Conservation (phyloP, 169 alveolate species). For the Plasmodium gaboni region DNA sequence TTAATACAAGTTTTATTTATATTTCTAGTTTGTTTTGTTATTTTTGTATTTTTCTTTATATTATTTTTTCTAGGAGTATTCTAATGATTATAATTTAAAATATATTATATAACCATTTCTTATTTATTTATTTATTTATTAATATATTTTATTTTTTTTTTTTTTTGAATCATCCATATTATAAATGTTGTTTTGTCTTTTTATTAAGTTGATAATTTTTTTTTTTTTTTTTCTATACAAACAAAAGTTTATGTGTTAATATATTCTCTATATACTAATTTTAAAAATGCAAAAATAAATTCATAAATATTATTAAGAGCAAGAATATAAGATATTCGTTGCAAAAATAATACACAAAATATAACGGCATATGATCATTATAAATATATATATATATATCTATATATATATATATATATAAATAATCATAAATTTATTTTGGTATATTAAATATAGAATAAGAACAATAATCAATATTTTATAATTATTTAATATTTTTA, state of each 20-base stretch:
- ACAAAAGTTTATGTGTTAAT: neutral
- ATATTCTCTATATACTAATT: neutral
- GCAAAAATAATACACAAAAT: too few species aligned
- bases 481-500: too few species aligned
- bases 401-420: too few species aligned
- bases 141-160: neutral
- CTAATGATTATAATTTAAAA: conserved; percentile 8
- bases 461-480: too few species aligned
- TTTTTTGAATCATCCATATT: neutral
- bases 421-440: too few species aligned
- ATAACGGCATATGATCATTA: too few species aligned
- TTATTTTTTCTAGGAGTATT: conserved; percentile 76
- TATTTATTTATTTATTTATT: conserved; percentile 12
- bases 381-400: too few species aligned
- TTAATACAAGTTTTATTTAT: conserved; percentile 48
- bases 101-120: conserved; percentile 3
- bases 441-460: too few species aligned
- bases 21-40: conserved; percentile 67
- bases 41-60: conserved; percentile 61
- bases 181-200: neutral
- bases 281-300: neutral
- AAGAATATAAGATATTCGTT: too few species aligned
- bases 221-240: neutral
- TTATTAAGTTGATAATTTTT: neutral
- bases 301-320: too few species aligned